Evolutionary conservation across 2,329 filamentous ascomycete genomes (phyloP), one percentile per base, ranked within the genome.

Genomic region (Tolypocladium capitatum): DNA sequence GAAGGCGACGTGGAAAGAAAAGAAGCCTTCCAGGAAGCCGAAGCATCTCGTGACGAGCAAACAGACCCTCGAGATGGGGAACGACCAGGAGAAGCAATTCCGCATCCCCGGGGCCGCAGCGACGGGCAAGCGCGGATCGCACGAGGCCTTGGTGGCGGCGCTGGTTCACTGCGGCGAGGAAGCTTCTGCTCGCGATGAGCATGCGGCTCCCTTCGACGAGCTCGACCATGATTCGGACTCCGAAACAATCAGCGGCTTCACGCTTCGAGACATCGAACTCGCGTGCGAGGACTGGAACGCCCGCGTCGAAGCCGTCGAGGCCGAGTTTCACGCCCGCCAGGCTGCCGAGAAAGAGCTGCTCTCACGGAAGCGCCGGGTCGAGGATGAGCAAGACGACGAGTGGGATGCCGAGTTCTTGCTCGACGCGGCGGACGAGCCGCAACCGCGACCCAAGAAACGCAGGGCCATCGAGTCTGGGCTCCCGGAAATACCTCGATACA

Each of bases 31-130:
- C 1, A 94, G 89, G 64, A 82, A 81, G 36, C 86, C 89, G 0
- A 92, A 90, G 64, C 74, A 86, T 16, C 74, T 97, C 4, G 76
- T 89, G 5, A 88, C 89, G 0, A 90, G 84, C 20, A 98, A 98
- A 65, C 75, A 95, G 48, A 89, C 81, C 51, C 73, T 98, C 14
- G 92, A 98, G 51, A 71, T 97, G 32, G 84, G 86, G 3, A 75
- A 79, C 43, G 92, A 97, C 57, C 86, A 94, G 55, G 87, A 94
- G 63, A 88, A 89, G 56, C 73, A 77, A 27, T 98, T 97, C 62
- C 81, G 82, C 48, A 78, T 91, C n/a, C 74, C 80, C 0, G 81
- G 81, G 1, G 74, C 80, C 27, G 72, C 75, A 1, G 68, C 71
- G 4, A 59, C 64, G 11, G 76, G 80, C 41, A 76, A 79, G 43